Percentiles rank a stretch among this genome's conserved stretches.
Evolutionary conservation across 2,329 filamentous ascomycete genomes (phyloP).

Genomic region (Penicillium sp.): DNA sequence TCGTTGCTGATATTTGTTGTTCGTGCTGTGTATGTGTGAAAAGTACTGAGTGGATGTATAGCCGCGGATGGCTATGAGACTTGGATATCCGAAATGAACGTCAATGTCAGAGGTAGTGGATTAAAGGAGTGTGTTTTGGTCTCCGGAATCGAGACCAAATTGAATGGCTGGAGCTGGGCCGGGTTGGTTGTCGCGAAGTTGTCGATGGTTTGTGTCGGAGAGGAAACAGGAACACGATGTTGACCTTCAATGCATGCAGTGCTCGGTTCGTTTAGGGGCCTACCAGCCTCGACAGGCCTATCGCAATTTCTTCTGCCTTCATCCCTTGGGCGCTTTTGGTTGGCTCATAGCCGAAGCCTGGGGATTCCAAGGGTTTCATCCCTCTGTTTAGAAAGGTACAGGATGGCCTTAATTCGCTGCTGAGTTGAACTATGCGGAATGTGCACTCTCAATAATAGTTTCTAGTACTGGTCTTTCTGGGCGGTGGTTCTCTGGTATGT

Average conservation of each 20-base stretch:
- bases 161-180: constrained; percentile 19
- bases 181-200: neutral
- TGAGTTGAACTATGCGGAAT: constrained; percentile 7
- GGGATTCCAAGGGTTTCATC: constrained; percentile 9
- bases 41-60: neutral
- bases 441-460: neutral
- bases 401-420: neutral
- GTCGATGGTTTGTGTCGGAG: constrained; percentile 7
- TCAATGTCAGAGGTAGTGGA: no score
- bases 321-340: constrained; percentile 4
- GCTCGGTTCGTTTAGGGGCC: neutral
- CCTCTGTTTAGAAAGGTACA: constrained; percentile 1
- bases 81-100: constrained; percentile 3
- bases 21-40: neutral
- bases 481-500: neutral
- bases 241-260: neutral
- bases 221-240: neutral
- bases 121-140: neutral
- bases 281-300: neutral
- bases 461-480: neutral
- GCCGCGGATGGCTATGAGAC: neutral
- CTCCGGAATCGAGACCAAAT: constrained; percentile 3
- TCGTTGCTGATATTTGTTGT: neutral
- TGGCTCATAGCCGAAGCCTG: neutral
- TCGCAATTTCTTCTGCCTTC: neutral